Conservation (phyloP, 345 rosid genomes). For the Lagerstroemia speciosa region DNA sequence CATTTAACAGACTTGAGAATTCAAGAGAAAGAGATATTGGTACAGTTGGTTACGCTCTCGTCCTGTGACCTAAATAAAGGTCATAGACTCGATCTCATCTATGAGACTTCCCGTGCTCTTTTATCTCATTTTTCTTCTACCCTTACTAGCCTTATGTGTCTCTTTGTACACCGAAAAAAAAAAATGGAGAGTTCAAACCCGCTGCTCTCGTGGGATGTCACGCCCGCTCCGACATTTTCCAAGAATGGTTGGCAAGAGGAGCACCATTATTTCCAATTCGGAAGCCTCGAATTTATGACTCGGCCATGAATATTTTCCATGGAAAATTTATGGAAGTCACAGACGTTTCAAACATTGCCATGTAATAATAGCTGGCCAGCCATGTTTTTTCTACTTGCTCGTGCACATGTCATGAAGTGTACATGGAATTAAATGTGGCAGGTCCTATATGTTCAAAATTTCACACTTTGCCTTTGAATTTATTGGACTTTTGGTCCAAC, state of each 20-base stretch:
- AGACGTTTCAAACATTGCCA: constrained; percentile 1
- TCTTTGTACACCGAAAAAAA: no score
- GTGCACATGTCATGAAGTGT: not conserved
- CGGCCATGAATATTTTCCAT: not conserved
- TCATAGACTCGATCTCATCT: no score
- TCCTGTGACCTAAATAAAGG: no score
- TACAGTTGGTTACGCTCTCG: no score
- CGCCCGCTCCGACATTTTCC: not conserved
- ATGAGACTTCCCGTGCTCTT: no score
- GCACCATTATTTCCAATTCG: not conserved
- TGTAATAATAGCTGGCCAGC: no score
- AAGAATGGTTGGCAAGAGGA: not conserved
- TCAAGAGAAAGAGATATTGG: no score
- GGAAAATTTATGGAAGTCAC: not conserved
- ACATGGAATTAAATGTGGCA: not conserved
- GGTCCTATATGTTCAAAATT: not conserved
- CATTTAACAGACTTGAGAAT: no score
- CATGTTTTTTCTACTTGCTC: no score
- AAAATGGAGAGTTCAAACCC: not conserved
- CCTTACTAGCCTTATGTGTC: no score
- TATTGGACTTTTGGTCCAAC: not conserved
- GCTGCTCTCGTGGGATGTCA: no score
- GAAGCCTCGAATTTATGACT: not conserved
- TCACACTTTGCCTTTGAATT: not conserved
- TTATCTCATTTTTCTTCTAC: no score